Evolutionary conservation across 2,329 filamentous ascomycete genomes (phyloP).

Genomic region (Hypoxylon sp.): DNA sequence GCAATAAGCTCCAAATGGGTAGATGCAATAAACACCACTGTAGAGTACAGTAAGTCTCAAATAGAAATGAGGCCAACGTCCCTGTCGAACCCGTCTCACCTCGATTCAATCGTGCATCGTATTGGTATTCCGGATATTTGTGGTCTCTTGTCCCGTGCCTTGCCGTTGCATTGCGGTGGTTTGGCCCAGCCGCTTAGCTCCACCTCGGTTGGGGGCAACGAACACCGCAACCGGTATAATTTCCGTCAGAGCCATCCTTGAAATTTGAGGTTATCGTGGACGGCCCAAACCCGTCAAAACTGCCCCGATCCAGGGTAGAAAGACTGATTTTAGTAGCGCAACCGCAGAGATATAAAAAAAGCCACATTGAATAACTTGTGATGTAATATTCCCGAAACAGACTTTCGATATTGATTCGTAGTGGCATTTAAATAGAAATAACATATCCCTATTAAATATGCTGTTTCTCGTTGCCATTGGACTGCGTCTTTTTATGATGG

Average conservation of each 20-base stretch:
- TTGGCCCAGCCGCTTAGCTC: conserved; percentile 32
- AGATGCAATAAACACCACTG: conserved; percentile 7
- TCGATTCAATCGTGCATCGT: conserved; percentile 27
- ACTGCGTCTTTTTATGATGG: conserved; percentile 6
- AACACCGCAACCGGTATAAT: conserved; percentile 32
- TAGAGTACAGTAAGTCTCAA: conserved; percentile 21
- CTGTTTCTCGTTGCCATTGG: conserved; percentile 3
- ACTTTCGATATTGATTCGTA: too few relatives aligned
- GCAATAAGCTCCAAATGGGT: conserved; percentile 19
- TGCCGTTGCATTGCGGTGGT: conserved; percentile 35
- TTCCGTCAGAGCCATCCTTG: conserved; percentile 16
- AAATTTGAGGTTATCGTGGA: conserved; percentile 34
- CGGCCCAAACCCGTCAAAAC: conserved; percentile 21
- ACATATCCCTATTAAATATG: too few relatives aligned
- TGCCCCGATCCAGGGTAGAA: conserved; percentile 11
- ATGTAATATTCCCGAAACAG: conserved; percentile 6
- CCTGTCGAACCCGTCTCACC: conserved; percentile 23
- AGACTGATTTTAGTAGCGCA: conserved; percentile 16
- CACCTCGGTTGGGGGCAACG: conserved; percentile 35
- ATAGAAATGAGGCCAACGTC: too few relatives aligned
- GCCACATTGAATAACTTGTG: conserved; percentile 3
- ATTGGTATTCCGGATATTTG: conserved; percentile 16
- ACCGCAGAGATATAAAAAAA: conserved; percentile 1
- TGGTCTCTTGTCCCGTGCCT: conserved; percentile 26
- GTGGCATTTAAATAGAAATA: too few relatives aligned